A percentile compares a stretch with the other conserved stretches of the same genome.
These are phyloP conservation scores for Candida taoyuanica DNA, from an alignment of 805 yeast genomes.

Conservation along the genomic window DNA sequence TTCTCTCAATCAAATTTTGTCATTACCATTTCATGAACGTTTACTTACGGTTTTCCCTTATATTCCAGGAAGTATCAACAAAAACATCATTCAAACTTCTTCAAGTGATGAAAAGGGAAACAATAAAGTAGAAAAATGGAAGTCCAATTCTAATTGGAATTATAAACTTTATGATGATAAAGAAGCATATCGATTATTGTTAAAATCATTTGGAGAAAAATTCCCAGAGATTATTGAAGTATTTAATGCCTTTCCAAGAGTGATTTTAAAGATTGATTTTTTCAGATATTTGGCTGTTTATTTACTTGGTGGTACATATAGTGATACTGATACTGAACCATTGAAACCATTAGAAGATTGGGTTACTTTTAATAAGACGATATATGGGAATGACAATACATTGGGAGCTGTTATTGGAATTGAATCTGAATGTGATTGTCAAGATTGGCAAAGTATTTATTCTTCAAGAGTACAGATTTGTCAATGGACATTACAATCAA, in stretches of 20 bases:
- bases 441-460: constrained; percentile 48
- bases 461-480: constrained; percentile 55
- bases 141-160: constrained; percentile 2
- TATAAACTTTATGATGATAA: constrained; percentile 31
- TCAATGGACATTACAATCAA: constrained; percentile 58
- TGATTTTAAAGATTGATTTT: constrained; percentile 50
- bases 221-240: constrained; percentile 51
- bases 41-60: constrained; percentile 14
- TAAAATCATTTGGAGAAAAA: constrained; percentile 32
- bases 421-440: constrained; percentile 49
- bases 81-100: constrained; percentile 29
- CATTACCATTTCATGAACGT: constrained; percentile 14
- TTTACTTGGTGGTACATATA: constrained; percentile 56
- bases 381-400: constrained; percentile 23
- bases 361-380: constrained; percentile 37
- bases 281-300: constrained; percentile 48
- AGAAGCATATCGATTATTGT: constrained; percentile 34
- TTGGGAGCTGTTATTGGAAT: constrained; percentile 53
- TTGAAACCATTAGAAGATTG: constrained; percentile 53
- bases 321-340: constrained; percentile 52
- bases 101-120: constrained; percentile 42
- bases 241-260: constrained; percentile 46
- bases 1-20: constrained; percentile 2
- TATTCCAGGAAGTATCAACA: constrained; percentile 5
- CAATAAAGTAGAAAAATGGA: constrained; percentile 10